Percentiles rank a stretch among this genome's conserved stretches.
Evolutionary conservation across 345 rosid genomes (phyloP).

Genomic region (Lepidium sativum): DNA sequence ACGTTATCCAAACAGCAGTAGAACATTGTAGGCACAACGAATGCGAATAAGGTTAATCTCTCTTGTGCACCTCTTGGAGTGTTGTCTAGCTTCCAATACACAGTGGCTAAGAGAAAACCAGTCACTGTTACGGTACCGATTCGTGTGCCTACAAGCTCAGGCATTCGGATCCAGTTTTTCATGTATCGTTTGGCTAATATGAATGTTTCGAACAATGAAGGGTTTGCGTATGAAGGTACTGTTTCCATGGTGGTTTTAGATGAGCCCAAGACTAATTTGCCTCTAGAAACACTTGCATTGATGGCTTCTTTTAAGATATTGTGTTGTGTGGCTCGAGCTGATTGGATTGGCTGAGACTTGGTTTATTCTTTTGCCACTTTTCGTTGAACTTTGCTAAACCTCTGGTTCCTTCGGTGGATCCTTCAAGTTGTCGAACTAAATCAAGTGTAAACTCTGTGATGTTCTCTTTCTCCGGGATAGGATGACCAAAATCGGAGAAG

Average conservation of each 20-base stretch:
- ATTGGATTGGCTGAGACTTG: not conserved
- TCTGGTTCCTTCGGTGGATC: conserved; percentile 43
- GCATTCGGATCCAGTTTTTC: conserved; percentile 28
- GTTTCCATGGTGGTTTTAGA: conserved; percentile 23
- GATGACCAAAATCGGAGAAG: conserved; percentile 58
- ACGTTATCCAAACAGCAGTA: conserved; percentile 38
- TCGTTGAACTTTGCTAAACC: conserved; percentile 53
- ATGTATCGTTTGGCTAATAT: conserved; percentile 30
- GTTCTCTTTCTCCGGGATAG: conserved; percentile 70
- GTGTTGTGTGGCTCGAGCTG: not conserved
- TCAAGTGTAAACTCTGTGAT: conserved; percentile 67
- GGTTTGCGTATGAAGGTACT: conserved; percentile 21
- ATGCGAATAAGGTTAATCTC: conserved; percentile 43
- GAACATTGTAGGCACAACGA: conserved; percentile 35
- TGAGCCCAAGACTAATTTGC: conserved; percentile 32
- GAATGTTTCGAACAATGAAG: conserved; percentile 7
- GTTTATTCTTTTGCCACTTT: conserved; percentile 38
- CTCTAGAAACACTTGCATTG: conserved; percentile 21
- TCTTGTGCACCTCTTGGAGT: conserved; percentile 35
- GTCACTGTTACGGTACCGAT: conserved; percentile 28
- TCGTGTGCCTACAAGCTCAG: conserved; percentile 16
- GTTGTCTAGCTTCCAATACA: conserved; percentile 48
- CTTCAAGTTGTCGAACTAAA: conserved; percentile 42
- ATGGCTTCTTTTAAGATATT: conserved; percentile 25
- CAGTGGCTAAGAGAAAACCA: conserved; percentile 48